These are phyloP conservation scores for Aspergillus proliferans DNA, from an alignment of 2,329 filamentous ascomycete genomes.

Conservation along the genomic window DNA sequence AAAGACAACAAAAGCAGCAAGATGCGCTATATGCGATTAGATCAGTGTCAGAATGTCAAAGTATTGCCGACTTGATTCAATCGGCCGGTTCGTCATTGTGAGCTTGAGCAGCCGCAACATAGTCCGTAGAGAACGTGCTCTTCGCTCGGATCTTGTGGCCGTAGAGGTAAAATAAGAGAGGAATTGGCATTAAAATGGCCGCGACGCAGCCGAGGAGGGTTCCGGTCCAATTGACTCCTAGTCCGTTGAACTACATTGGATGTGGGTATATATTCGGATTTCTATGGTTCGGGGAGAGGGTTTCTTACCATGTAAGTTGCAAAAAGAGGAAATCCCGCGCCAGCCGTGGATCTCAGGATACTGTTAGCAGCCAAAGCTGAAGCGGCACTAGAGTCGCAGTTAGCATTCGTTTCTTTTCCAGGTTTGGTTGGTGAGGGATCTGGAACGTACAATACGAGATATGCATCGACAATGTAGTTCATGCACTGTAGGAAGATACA, in stretches of 20 bases:
- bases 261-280: not conserved
- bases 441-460: conserved; percentile 44
- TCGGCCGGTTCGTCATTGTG: conserved; percentile 4
- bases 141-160: conserved; percentile 27
- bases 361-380: conserved; percentile 45
- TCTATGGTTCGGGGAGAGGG: not conserved
- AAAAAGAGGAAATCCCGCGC: conserved; percentile 32
- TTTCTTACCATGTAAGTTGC: conserved; percentile 25
- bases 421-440: not conserved
- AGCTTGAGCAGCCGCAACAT: conserved; percentile 10
- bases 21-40: no score
- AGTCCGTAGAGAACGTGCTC: conserved; percentile 31
- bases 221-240: conserved; percentile 27
- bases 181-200: conserved; percentile 25
- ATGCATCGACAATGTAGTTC: conserved; percentile 56
- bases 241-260: conserved; percentile 35
- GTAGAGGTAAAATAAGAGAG: conserved; percentile 30
- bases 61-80: not conserved
- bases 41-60: not conserved
- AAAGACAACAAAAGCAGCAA: no score
- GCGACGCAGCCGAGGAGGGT: conserved; percentile 27
- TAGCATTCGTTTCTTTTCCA: conserved; percentile 1
- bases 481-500: conserved; percentile 51
- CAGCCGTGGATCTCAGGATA: conserved; percentile 38
- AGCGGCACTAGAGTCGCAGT: conserved; percentile 32